phyloP scores from a whole-genome alignment of 2,329 filamentous ascomycete genomes.

The Mycosphaerella arachidis region DNA sequence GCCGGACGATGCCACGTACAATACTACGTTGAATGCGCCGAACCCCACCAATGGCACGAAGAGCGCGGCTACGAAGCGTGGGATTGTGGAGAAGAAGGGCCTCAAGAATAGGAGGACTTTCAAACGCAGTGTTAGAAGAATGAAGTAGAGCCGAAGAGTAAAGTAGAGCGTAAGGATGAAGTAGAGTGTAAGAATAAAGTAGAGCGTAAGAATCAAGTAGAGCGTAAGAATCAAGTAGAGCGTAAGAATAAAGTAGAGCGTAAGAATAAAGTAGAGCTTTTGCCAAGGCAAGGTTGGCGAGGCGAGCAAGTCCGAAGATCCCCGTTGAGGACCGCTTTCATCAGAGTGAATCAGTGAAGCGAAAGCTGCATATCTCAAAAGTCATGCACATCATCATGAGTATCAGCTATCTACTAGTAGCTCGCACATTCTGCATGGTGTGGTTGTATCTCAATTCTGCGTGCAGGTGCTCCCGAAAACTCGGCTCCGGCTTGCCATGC shows the following conservation, averaged over 20 bases:
- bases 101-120: conserved; percentile 1
- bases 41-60: conserved; percentile 10
- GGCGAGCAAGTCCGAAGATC: background rate
- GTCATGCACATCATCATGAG: background rate
- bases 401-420: background rate
- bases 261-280: too few species aligned
- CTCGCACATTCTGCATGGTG: background rate
- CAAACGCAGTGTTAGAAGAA: background rate
- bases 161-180: too few species aligned
- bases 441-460: background rate
- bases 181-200: too few species aligned
- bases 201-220: too few species aligned
- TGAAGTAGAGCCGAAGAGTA: background rate
- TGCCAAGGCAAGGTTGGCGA: background rate
- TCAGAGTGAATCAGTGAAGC: background rate
- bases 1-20: conserved; percentile 43
- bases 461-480: background rate
- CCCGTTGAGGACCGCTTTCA: background rate
- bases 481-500: background rate
- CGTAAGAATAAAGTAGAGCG: too few species aligned
- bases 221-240: background rate
- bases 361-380: background rate
- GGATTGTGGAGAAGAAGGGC: background rate
- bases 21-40: conserved; percentile 21
- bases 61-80: background rate